A percentile compares a stretch with the other conserved stretches of the same genome.
Conservation (phyloP, 2,329 filamentous ascomycete genomes). For the Microdochium nivale region DNA sequence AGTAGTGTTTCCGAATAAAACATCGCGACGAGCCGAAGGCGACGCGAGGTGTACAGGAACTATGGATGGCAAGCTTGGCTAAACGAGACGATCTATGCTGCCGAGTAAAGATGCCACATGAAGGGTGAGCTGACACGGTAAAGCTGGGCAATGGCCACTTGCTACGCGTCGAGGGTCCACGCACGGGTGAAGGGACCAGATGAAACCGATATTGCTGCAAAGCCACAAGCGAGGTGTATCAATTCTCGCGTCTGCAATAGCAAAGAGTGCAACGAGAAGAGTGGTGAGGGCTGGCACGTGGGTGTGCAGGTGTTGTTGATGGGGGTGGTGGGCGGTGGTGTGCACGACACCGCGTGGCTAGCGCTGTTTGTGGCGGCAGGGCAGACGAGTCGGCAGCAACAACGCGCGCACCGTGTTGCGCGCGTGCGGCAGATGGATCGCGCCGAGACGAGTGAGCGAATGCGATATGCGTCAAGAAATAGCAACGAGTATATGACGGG, state of each 20-base stretch:
- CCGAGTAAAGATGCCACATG: background rate
- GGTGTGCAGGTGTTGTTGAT: background rate
- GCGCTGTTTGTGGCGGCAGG: background rate
- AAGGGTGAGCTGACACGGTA: background rate
- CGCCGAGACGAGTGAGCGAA: background rate
- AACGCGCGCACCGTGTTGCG: background rate
- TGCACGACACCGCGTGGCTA: background rate
- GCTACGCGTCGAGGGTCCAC: background rate
- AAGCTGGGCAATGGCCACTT: too few relatives aligned
- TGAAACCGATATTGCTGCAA: background rate
- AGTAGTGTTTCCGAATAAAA: conserved; percentile 96
- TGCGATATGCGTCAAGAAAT: background rate
- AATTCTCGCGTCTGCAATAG: too few relatives aligned
- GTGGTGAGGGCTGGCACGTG: background rate
- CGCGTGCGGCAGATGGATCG: background rate
- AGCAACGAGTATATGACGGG: background rate
- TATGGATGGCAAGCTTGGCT: background rate
- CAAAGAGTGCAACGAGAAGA: too few relatives aligned
- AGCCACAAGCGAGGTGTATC: too few relatives aligned
- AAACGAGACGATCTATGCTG: background rate
- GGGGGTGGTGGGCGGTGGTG: background rate
- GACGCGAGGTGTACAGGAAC: conserved; percentile 8
- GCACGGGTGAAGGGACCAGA: background rate
- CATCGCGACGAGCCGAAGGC: conserved; percentile 49
- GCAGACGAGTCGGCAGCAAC: background rate